Base-by-base conservation (phyloP, 2,329 filamentous ascomycete genomes). In the Alternaria sp. region DNA sequence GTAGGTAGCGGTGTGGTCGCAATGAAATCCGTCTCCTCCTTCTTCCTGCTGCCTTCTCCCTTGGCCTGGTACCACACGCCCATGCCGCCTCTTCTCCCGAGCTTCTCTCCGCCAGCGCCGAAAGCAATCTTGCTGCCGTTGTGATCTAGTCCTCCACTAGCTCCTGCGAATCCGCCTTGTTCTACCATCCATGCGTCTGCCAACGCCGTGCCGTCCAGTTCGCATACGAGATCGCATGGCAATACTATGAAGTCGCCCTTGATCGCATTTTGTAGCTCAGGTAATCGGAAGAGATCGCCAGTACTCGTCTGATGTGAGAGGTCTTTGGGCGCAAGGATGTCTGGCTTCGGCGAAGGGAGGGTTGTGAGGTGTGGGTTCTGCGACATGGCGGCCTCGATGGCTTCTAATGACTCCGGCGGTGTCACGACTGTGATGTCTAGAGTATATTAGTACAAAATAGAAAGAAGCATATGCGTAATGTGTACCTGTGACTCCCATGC, bases 21-120 rank as follows among this genome's bases (percentile, higher is more conserved):
- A 72, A 97, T 87, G 77, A 97, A 97, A 75, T 98, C 95, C 2
- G 93, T 96, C 78, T 97, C 93, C 78, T 97, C 93, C 49, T 91
- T 91, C 81, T 97, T 98, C 66, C 95, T 87, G 36, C 89, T 88
- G 6, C 88, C 89, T 65, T 91, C 90, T 17, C 85, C 87, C 76
- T 93, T 93, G 2, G 93, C 97, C 73, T 95, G 89, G 79, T 97
- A 98, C 89, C 92, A 98, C 2, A 99, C 91, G 6, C 91, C 91
- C 40, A 98, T 83, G 1, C 93, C 96, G 45, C 94, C 93, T 79
- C 91, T 91, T 65, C 88, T 85, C 25, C 87, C 86, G 3, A 84
- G 83, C 58, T 82, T 83, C 73, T 89, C 87, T 44, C 85, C 86
- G 30, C 86, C 85, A 9, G 85, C 74, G 3, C 83, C 83, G 43